Base-by-base conservation (phyloP, 768 basidiomycete genomes). In the Cyclocybe cylindracea region DNA sequence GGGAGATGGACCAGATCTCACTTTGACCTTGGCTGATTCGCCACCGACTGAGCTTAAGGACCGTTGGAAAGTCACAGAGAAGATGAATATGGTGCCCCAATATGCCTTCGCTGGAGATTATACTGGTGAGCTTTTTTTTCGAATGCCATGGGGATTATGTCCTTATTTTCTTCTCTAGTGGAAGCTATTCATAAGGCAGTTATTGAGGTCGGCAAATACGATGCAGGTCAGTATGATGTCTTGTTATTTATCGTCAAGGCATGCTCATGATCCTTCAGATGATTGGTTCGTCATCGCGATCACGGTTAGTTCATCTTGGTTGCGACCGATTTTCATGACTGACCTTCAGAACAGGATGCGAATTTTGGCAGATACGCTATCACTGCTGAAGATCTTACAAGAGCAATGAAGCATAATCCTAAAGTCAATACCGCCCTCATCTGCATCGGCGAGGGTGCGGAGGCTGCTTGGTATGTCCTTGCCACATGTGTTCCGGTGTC, bases 261-360 rank as follows among this genome's bases (percentile, higher is more conserved):
- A 14, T 34, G 46, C 33, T 44, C 29, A 29, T 35, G 34, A 9
- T 11, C 10, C 32, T 42, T 1, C 50, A 83, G 85, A 87, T 57
- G 85, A 86, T 51, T 86, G 83, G 82, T 85, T 85, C 61, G 84
- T 86, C 13, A 85, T 87, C 52, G 79, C 83, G 4, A 79, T 87
- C 42, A 86, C 86, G 10, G 78, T 78, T 51, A 50, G 70, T 44
- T 2, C 29, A 6, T 3, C 8, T 41, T 31, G 6, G 14, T 4
- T 7, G 33, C 44, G 8, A 16, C 13, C 29, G 29, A 13, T 40
- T 29, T 31, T 50, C 14, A 39, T 13, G 29, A 10, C 39, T 55
- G 42, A 52, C 19, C 29, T 33, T 10, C 6, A 14, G 6, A 38
- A n/a, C 42, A 79, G 70, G 85, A 87, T 60, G 86, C 85, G 7